phyloP scores from a whole-genome alignment of 257 asterid species.

The Ophiorrhiza pumila region DNA sequence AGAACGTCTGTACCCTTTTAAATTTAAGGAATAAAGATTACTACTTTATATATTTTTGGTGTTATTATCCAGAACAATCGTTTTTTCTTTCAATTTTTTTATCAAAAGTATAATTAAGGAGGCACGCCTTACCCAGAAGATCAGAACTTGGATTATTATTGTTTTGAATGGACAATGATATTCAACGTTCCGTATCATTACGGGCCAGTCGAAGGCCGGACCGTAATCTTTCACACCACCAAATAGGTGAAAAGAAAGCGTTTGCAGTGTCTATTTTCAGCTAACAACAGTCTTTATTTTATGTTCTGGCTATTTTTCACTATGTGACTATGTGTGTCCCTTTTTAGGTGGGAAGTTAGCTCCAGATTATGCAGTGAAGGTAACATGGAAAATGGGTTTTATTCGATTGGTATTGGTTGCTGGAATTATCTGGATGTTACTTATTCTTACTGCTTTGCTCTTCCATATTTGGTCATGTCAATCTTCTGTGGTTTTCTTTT shows the following conservation, averaged over 20 bases:
- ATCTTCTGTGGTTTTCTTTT: constrained; percentile 39
- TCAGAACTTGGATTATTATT: neutral
- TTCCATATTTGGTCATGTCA: constrained; percentile 54
- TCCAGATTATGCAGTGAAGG: constrained; percentile 36
- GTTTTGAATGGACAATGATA: constrained; percentile 30
- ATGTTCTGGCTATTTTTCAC: neutral
- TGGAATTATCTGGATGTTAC: constrained; percentile 47
- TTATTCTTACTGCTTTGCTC: constrained; percentile 33
- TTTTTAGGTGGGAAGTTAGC: constrained; percentile 26
- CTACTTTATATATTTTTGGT: too few species aligned
- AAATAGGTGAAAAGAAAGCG: constrained; percentile 25
- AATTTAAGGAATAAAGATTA: too few species aligned
- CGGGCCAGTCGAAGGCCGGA: constrained; percentile 37
- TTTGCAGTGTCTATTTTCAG: neutral
- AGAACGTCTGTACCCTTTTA: too few species aligned
- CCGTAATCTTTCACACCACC: constrained; percentile 18
- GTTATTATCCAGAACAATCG: too few species aligned
- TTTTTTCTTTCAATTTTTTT: too few species aligned
- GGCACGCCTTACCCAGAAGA: too few species aligned
- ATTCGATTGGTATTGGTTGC: constrained; percentile 38
- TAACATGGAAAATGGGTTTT: constrained; percentile 45
- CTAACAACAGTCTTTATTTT: neutral
- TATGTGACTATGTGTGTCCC: neutral
- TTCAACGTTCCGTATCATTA: constrained; percentile 26
- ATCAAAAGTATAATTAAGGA: too few species aligned